Evolutionary conservation across 1,284 basidiomycete species (phyloP).

Genomic region (Neotropicomus parvogracilis): DNA sequence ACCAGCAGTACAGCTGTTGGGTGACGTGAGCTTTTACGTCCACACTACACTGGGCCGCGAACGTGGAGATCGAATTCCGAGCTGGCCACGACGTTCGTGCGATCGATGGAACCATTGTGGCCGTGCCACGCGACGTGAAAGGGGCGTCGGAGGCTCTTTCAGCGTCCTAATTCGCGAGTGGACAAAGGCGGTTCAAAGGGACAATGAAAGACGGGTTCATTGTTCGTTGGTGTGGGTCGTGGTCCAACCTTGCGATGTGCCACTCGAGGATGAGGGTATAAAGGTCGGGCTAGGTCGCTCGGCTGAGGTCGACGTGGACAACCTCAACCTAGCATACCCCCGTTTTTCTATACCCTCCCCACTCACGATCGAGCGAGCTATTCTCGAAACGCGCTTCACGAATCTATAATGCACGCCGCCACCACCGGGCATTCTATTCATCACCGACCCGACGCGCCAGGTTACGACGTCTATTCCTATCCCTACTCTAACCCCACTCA

Average conservation of each 20-base stretch:
- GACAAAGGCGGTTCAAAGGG: constrained; percentile 17
- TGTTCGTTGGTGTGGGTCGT: neutral
- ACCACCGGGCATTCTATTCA: neutral
- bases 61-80: neutral
- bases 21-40: no score
- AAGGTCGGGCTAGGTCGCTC: neutral
- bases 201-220: constrained; percentile 12
- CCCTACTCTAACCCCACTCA: neutral
- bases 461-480: no score
- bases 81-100: neutral
- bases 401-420: constrained; percentile 2
- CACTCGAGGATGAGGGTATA: constrained; percentile 20
- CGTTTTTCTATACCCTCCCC: neutral
- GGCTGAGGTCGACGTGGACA: neutral
- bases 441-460: neutral
- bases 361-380: neutral
- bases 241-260: constrained; percentile 1
- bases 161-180: neutral
- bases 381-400: neutral
- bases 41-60: neutral
- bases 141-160: neutral
- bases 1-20: no score
- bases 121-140: constrained; percentile 10
- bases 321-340: neutral
- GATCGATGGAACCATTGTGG: neutral